A percentile compares a stretch with the other conserved stretches of the same genome.
Conservation (phyloP, 1,284 basidiomycete genomes). For the Trametes hirsuta region DNA sequence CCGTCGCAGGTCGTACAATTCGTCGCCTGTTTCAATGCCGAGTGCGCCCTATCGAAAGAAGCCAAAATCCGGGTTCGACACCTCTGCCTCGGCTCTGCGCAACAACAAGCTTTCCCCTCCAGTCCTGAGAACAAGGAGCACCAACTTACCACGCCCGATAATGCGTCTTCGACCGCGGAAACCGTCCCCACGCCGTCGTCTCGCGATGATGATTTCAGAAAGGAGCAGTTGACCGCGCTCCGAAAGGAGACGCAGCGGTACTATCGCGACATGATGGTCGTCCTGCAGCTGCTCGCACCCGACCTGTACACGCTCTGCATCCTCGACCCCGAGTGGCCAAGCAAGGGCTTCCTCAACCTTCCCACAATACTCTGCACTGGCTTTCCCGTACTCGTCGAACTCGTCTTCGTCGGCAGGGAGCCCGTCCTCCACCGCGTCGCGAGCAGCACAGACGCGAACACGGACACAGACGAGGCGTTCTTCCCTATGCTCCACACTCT, state of each 20-base stretch:
- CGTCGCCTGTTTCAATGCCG: neutral
- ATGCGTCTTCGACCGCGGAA: neutral
- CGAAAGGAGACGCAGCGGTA: slow-evolving; percentile 1
- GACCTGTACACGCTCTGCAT: slow-evolving; percentile 13
- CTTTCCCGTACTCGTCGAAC: too few relatives aligned
- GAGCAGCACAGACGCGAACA: too few relatives aligned
- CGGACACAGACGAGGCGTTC: too few relatives aligned
- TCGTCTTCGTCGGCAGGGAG: too few relatives aligned
- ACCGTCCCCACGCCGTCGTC: neutral
- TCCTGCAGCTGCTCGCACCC: slow-evolving; percentile 8
- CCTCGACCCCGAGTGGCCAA: slow-evolving; percentile 1
- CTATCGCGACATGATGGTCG: slow-evolving; percentile 3
- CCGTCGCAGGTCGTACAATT: neutral
- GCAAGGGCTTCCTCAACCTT: neutral
- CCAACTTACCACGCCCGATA: neutral
- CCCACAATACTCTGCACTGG: too few relatives aligned
- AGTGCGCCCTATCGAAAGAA: neutral
- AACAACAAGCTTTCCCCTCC: neutral
- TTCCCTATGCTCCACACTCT: too few relatives aligned
- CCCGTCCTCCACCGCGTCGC: too few relatives aligned
- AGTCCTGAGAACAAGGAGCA: neutral
- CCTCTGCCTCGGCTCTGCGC: neutral
- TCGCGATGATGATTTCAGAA: neutral
- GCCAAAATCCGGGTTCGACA: neutral
- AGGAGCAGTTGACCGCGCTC: neutral